Evolutionary conservation across 139 green algal genomes (phyloP).

Genomic region (Picochlorum sp.): DNA sequence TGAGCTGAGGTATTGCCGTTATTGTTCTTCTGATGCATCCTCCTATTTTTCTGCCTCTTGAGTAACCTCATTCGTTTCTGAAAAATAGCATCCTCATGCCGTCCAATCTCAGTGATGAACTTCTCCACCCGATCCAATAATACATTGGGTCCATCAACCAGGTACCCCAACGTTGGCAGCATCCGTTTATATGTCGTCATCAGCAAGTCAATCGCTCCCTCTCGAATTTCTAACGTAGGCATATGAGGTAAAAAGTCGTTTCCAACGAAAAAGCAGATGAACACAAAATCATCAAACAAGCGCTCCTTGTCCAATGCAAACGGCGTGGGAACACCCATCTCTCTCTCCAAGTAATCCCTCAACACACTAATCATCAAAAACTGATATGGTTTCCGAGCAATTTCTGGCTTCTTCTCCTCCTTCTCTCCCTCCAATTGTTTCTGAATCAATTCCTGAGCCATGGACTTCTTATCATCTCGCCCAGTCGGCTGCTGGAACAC

Average conservation of each 20-base stretch:
- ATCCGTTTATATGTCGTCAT: slow-evolving; percentile 80
- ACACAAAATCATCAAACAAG: slow-evolving; percentile 84
- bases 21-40: not conserved
- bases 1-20: not conserved
- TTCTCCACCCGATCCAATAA: slow-evolving; percentile 76
- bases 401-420: slow-evolving; percentile 29
- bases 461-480: not conserved
- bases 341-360: slow-evolving; percentile 90
- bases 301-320: slow-evolving; percentile 63
- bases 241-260: slow-evolving; percentile 99
- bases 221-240: slow-evolving; percentile 95
- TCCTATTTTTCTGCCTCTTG: slow-evolving; percentile 28
- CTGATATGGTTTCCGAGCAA: slow-evolving; percentile 89
- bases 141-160: slow-evolving; percentile 61
- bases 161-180: slow-evolving; percentile 78
- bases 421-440: slow-evolving; percentile 9
- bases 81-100: slow-evolving; percentile 92
- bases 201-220: slow-evolving; percentile 93
- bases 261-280: slow-evolving; percentile 99
- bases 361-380: slow-evolving; percentile 76
- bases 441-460: not conserved
- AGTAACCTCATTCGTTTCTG: slow-evolving; percentile 75
- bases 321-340: slow-evolving; percentile 46
- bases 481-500: slow-evolving; percentile 8
- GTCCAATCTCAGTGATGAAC: slow-evolving; percentile 80